A percentile compares a stretch with the other conserved stretches of the same genome.
These are phyloP conservation scores for Medicago arabica DNA, from an alignment of 306 rosid genomes.

Conservation along the genomic window DNA sequence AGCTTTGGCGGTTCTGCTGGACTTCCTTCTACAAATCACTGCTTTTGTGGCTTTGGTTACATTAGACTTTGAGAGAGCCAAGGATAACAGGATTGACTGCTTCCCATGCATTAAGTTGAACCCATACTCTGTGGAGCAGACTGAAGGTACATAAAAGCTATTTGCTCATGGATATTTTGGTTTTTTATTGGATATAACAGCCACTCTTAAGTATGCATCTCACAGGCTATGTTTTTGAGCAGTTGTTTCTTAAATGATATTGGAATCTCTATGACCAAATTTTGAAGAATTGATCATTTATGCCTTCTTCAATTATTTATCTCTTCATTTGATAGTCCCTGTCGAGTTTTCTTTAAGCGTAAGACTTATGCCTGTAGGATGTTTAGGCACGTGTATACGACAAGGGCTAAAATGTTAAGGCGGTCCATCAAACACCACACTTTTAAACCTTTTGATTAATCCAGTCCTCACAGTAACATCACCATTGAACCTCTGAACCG, in stretches of 20 bases:
- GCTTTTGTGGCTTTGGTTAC: slow-evolving; percentile 88
- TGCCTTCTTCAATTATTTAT: not conserved
- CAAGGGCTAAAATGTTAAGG: not conserved
- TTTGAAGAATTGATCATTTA: slow-evolving; percentile 17
- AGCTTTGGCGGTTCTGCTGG: slow-evolving; percentile 98
- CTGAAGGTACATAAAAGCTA: slow-evolving; percentile 61
- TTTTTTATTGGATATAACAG: slow-evolving; percentile 23
- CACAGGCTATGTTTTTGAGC: slow-evolving; percentile 11
- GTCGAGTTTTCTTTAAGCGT: not conserved
- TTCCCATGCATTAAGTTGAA: slow-evolving; percentile 84
- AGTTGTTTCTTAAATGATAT: slow-evolving; percentile 19
- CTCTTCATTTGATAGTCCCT: too few species aligned
- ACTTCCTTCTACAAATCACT: slow-evolving; percentile 91
- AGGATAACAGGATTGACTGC: slow-evolving; percentile 85
- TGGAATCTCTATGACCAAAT: slow-evolving; percentile 27
- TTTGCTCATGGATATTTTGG: slow-evolving; percentile 27
- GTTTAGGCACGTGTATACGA: not conserved
- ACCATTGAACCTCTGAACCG: not conserved
- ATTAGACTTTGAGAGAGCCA: slow-evolving; percentile 81
- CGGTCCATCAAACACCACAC: not conserved
- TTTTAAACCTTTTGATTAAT: not conserved
- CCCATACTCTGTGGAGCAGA: slow-evolving; percentile 53
- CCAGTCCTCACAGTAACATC: not conserved
- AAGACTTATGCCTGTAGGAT: not conserved
- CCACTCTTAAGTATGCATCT: slow-evolving; percentile 20